phyloP scores from a whole-genome alignment of 257 asterid genomes.

The Solanum chilense region DNA sequence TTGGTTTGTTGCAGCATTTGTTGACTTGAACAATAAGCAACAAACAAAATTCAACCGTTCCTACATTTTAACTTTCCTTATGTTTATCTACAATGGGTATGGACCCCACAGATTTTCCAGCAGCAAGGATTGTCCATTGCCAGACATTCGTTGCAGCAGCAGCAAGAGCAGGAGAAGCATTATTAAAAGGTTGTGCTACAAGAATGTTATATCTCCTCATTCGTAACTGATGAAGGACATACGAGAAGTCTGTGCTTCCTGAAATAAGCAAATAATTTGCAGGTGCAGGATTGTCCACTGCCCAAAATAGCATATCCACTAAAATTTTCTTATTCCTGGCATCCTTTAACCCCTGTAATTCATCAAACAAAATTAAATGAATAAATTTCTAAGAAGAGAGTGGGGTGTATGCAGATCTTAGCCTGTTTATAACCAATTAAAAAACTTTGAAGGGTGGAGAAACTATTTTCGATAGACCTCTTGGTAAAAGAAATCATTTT shows the following conservation, averaged over 20 bases:
- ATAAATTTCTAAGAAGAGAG: not conserved
- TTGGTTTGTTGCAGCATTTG: too few relatives aligned
- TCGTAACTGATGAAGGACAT: conserved; percentile 43
- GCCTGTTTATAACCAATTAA: too few relatives aligned
- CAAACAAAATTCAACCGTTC: too few relatives aligned
- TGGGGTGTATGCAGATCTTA: too few relatives aligned
- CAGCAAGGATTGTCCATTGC: conserved; percentile 28
- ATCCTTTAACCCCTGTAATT: conserved; percentile 28
- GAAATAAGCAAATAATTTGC: conserved; percentile 46
- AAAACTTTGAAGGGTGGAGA: too few relatives aligned
- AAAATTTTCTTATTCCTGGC: conserved; percentile 37
- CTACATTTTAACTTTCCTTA: too few relatives aligned
- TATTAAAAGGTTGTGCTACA: conserved; percentile 33
- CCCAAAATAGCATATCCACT: conserved; percentile 52
- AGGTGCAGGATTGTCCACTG: conserved; percentile 55
- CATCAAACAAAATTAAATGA: not conserved
- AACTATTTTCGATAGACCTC: too few relatives aligned
- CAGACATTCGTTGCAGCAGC: conserved; percentile 37
- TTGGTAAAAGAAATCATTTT: too few relatives aligned
- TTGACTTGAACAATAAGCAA: too few relatives aligned
- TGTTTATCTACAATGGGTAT: too few relatives aligned
- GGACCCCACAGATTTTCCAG: conserved; percentile 26
- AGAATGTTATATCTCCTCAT: conserved; percentile 43
- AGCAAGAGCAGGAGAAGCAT: conserved; percentile 42
- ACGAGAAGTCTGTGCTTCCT: conserved; percentile 36